phyloP scores from a whole-genome alignment of 805 yeast genomes.

The Yarrowia osloensis region DNA sequence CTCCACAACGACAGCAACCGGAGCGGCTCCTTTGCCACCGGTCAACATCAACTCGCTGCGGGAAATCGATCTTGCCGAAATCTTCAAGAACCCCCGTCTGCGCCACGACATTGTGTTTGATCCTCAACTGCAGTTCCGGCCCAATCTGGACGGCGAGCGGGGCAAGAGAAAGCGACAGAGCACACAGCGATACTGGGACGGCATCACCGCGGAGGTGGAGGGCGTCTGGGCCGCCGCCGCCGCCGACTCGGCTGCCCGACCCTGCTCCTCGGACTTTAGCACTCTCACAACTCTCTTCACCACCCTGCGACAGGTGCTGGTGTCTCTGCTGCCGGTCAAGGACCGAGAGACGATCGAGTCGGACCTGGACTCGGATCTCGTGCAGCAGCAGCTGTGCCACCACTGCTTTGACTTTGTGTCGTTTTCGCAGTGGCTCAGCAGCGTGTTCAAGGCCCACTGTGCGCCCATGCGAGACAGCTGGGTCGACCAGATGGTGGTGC shows the following conservation, averaged over 20 bases:
- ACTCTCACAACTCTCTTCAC: constrained; percentile 69
- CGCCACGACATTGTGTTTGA: constrained; percentile 92
- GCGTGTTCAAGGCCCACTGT: constrained; percentile 81
- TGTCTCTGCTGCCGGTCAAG: constrained; percentile 73
- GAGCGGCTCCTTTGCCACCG: constrained; percentile 55
- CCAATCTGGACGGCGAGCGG: constrained; percentile 87
- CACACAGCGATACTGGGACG: constrained; percentile 82
- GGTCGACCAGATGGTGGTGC: constrained; percentile 77
- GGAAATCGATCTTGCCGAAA: constrained; percentile 86
- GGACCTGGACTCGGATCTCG: constrained; percentile 72
- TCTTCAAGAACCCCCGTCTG: constrained; percentile 85
- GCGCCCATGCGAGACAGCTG: constrained; percentile 94
- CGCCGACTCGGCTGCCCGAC: background rate
- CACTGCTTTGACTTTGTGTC: constrained; percentile 67
- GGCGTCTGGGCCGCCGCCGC: constrained; percentile 36
- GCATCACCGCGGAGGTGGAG: constrained; percentile 67
- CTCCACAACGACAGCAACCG: background rate
- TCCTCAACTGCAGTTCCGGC: constrained; percentile 88
- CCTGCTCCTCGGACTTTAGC: constrained; percentile 37
- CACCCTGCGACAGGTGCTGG: constrained; percentile 74
- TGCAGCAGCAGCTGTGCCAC: constrained; percentile 71
- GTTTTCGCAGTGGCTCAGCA: constrained; percentile 72
- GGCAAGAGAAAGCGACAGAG: constrained; percentile 74
- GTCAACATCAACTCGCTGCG: constrained; percentile 76
- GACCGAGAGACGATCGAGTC: constrained; percentile 68